Conservation (phyloP, 345 rosid species). For the Dimocarpus longan region DNA sequence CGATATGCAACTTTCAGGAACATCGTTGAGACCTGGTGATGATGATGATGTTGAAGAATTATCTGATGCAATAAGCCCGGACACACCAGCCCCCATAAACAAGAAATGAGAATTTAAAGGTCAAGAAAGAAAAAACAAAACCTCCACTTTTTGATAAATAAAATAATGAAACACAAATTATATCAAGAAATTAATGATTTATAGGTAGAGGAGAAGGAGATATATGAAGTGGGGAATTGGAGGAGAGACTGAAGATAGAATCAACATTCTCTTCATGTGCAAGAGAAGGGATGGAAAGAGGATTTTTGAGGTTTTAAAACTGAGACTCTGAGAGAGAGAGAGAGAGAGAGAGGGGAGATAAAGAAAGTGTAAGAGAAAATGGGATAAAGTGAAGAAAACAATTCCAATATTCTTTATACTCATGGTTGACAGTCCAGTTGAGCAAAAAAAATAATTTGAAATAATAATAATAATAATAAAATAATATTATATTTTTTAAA, state of each 20-base stretch:
- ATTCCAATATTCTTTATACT: neutral
- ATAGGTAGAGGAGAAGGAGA: conserved; percentile 65
- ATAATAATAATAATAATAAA: too few relatives aligned
- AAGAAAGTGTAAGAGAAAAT: conserved; percentile 6
- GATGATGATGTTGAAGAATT: neutral
- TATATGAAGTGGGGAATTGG: conserved; percentile 33
- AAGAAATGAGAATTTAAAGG: conserved; percentile 1
- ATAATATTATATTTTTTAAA: too few relatives aligned
- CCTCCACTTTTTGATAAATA: neutral
- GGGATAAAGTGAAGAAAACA: conserved; percentile 15
- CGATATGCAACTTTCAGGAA: conserved; percentile 77
- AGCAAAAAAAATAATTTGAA: too few relatives aligned
- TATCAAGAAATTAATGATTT: conserved; percentile 14
- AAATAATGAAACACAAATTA: too few relatives aligned
- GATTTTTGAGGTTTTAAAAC: conserved; percentile 23
- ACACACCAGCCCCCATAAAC: conserved; percentile 66
- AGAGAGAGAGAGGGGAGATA: too few relatives aligned
- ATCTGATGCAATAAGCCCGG: conserved; percentile 36
- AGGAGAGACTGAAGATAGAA: conserved; percentile 47
- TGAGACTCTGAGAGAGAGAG: neutral
- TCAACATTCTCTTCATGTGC: conserved; percentile 44
- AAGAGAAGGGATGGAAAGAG: conserved; percentile 22
- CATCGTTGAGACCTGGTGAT: conserved; percentile 49
- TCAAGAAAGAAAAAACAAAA: neutral
- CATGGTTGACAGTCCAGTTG: conserved; percentile 2